Evolutionary conservation across 306 rosid genomes (phyloP).

Genomic region (Glycine tomentella): DNA sequence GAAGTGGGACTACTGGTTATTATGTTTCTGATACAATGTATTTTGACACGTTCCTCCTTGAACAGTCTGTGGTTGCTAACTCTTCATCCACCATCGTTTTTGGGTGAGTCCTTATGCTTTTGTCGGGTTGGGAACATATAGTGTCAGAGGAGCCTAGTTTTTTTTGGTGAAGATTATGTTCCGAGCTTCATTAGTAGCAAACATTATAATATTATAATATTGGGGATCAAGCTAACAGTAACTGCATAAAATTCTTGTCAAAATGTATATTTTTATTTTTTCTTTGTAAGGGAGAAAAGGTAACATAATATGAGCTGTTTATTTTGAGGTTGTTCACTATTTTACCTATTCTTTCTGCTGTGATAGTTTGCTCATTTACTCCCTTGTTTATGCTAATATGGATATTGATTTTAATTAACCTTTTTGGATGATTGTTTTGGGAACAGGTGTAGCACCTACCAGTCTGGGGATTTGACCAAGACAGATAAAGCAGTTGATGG

Average conservation of each 20-base stretch:
- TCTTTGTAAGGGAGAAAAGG: neutral
- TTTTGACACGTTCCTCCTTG: constrained; percentile 72
- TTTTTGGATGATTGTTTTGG: constrained; percentile 45
- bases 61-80: constrained; percentile 68
- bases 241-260: neutral
- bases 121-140: constrained; percentile 33
- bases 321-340: constrained; percentile 20
- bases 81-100: constrained; percentile 74
- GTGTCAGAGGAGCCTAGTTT: neutral
- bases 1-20: constrained; percentile 93
- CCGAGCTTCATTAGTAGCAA: constrained; percentile 3
- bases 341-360: constrained; percentile 14
- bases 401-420: constrained; percentile 41
- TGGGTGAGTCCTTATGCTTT: constrained; percentile 73
- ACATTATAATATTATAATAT: neutral
- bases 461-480: constrained; percentile 84
- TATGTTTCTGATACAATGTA: constrained; percentile 81
- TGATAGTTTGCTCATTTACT: constrained; percentile 31
- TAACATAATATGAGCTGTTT: constrained; percentile 5
- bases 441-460: constrained; percentile 85
- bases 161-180: constrained; percentile 4
- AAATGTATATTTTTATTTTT: constrained; percentile 9
- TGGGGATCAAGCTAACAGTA: constrained; percentile 16
- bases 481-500: constrained; percentile 92
- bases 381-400: neutral